phyloP scores from a whole-genome alignment of 2,329 filamentous ascomycete species.

The Alternaria gansuensis region DNA sequence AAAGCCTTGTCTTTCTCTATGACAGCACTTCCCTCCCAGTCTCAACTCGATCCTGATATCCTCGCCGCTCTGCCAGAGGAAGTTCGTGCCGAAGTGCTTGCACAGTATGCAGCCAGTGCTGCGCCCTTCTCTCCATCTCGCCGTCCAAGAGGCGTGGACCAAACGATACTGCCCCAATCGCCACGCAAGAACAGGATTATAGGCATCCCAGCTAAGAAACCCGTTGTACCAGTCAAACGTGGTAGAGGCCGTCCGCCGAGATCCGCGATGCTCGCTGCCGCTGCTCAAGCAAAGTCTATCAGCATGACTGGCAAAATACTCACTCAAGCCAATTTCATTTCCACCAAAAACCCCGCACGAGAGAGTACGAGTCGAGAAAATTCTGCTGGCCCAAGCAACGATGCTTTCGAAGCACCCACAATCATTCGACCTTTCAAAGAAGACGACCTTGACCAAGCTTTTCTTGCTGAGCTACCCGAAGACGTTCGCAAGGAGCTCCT shows the following conservation, averaged over 20 bases:
- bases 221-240: conserved; percentile 70
- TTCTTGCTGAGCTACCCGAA: conserved; percentile 83
- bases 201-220: conserved; percentile 60
- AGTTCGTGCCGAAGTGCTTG: conserved; percentile 82
- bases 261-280: conserved; percentile 54
- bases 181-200: conserved; percentile 64
- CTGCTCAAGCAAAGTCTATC: conserved; percentile 60
- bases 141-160: conserved; percentile 48
- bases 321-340: conserved; percentile 78
- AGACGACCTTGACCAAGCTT: conserved; percentile 61
- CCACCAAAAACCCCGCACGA: conserved; percentile 43
- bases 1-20: conserved; percentile 39
- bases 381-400: conserved; percentile 31
- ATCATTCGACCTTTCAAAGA: not conserved
- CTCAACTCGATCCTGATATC: conserved; percentile 85
- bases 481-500: conserved; percentile 74
- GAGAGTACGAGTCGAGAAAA: conserved; percentile 24
- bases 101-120: conserved; percentile 65
- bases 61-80: conserved; percentile 85
- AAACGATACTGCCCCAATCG: conserved; percentile 51
- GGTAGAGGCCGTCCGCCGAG: conserved; percentile 63
- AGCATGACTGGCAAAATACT: conserved; percentile 55
- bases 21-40: conserved; percentile 66
- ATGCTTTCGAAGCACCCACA: conserved; percentile 36
- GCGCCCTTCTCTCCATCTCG: conserved; percentile 43